Conservation (phyloP, 345 rosid species). For the Gossypium raimondii region DNA sequence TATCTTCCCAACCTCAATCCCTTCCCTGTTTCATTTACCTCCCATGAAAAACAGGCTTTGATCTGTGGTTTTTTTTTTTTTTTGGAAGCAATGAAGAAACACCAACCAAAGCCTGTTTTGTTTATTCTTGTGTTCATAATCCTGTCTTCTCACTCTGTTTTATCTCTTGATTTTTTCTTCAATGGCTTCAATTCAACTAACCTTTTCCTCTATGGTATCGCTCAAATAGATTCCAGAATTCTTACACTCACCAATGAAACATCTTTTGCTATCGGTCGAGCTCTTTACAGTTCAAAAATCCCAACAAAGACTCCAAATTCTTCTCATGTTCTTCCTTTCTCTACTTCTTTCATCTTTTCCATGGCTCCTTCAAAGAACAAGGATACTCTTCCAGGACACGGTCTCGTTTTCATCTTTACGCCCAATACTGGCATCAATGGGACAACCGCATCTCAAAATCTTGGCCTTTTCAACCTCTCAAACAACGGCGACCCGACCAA, state of each 20-base stretch:
- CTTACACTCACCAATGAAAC: slow-evolving; percentile 61
- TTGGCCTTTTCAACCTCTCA: slow-evolving; percentile 54
- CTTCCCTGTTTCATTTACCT: neutral
- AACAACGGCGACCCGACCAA: slow-evolving; percentile 39
- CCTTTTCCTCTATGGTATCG: slow-evolving; percentile 41
- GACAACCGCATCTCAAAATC: slow-evolving; percentile 44
- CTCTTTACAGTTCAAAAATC: slow-evolving; percentile 51
- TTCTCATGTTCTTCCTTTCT: slow-evolving; percentile 40
- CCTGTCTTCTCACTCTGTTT: slow-evolving; percentile 20
- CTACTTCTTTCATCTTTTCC: slow-evolving; percentile 72
- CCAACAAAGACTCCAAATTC: slow-evolving; percentile 32
- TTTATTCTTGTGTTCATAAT: neutral
- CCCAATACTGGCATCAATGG: slow-evolving; percentile 43
- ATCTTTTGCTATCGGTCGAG: slow-evolving; percentile 48
- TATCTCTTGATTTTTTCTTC: slow-evolving; percentile 55
- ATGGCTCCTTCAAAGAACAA: slow-evolving; percentile 44
- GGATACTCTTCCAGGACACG: slow-evolving; percentile 53
- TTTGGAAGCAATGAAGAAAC: slow-evolving; percentile 24
- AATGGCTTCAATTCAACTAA: slow-evolving; percentile 55
- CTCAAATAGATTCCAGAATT: slow-evolving; percentile 44
- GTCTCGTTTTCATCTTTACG: slow-evolving; percentile 57
- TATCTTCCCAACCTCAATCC: neutral
- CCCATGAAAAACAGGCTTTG: neutral
- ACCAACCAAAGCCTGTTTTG: slow-evolving; percentile 3
- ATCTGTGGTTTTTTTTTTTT: neutral